Evolutionary conservation across 768 basidiomycete species (phyloP).

Genomic region (Podaxis sp.): DNA sequence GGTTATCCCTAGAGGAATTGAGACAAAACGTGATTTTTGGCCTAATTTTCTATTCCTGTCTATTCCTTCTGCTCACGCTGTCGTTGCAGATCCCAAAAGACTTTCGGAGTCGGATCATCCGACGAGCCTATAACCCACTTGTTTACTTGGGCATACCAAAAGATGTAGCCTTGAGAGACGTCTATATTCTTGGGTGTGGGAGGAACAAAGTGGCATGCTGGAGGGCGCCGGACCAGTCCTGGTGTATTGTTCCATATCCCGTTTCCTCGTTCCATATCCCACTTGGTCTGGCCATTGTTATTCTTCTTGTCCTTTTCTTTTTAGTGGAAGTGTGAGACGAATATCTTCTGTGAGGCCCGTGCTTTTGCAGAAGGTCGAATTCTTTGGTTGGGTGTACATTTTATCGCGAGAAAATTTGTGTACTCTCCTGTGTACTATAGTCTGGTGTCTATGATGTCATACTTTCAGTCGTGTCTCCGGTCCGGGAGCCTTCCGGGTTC

Average conservation of each 20-base stretch:
- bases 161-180: neutral
- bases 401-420: no score
- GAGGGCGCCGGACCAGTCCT: neutral
- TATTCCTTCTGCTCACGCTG: neutral
- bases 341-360: no score
- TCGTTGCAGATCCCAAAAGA: neutral
- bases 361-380: no score
- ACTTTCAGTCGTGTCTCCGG: neutral
- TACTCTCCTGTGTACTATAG: no score
- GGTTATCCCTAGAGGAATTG: neutral
- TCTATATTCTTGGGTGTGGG: neutral
- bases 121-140: neutral
- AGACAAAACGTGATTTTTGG: neutral
- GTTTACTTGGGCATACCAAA: neutral
- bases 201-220: neutral
- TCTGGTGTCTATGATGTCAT: neutral
- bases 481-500: neutral
- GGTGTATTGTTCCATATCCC: neutral
- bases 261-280: no score
- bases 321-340: no score
- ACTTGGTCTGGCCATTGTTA: no score
- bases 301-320: no score
- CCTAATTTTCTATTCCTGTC: neutral
- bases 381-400: no score
- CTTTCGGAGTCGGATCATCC: neutral